Percentiles rank a stretch among this genome's conserved stretches.
Conservation (phyloP, 345 rosid species). For the Eucalyptus victrix region DNA sequence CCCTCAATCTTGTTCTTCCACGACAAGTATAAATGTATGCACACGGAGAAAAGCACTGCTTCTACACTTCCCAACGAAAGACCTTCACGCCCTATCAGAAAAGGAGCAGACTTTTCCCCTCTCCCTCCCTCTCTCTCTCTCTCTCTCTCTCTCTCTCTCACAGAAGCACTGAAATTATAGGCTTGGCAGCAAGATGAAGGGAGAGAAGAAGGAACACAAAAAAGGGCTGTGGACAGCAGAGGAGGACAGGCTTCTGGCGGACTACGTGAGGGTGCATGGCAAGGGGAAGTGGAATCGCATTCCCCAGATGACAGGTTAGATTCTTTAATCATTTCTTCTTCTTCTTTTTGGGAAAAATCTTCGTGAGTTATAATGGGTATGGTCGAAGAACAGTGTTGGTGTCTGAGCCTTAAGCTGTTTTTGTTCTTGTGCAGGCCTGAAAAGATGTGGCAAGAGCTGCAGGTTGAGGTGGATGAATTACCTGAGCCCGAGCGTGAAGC, state of each 20-base stretch:
- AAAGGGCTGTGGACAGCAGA: slow-evolving; percentile 3
- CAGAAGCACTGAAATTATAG: background rate
- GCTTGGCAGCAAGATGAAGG: background rate
- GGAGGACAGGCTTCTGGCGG: slow-evolving; percentile 3
- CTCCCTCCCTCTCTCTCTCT: background rate
- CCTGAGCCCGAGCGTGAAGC: background rate
- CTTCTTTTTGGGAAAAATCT: background rate
- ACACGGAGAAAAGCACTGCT: background rate
- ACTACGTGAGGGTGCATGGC: background rate
- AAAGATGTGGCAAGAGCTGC: background rate
- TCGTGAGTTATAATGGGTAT: background rate
- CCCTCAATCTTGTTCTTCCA: background rate
- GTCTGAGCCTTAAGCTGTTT: background rate
- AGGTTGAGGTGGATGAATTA: background rate
- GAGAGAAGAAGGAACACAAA: background rate
- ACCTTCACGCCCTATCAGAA: background rate
- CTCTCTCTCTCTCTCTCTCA: background rate
- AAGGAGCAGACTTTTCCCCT: background rate
- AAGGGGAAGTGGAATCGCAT: slow-evolving; percentile 4
- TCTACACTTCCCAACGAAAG: background rate
- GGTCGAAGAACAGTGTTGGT: background rate
- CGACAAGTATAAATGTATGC: background rate
- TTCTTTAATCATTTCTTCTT: background rate
- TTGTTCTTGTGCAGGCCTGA: background rate
- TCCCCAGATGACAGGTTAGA: background rate